Evolutionary conservation across 169 alveolate species (phyloP), one percentile per base, ranked within the genome.

Genomic region (Cryptosporidium xiaoi): DNA sequence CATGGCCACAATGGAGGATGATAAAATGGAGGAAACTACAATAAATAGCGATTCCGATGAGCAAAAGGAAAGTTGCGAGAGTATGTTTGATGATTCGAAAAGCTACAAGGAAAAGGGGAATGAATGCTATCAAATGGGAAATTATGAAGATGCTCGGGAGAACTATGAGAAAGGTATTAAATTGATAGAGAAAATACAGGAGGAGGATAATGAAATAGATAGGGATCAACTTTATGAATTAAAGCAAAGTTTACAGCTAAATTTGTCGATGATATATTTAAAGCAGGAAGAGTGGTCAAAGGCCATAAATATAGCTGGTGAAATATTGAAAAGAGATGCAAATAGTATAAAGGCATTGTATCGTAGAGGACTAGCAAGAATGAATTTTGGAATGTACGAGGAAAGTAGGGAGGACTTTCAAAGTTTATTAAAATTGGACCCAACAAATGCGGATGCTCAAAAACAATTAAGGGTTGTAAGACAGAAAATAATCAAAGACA

Each of bases 371-470:
- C 68, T 62, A 46, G 91, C 83, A 24, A 66, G 93, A 48, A 65
- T 82, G 24, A 83, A 71, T 13, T 90, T 90, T 18, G 91, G 91
- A 20, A 67, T 90, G 56, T 90, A 90, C 15, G 91, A 84, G 46
- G 93, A 90, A 51, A 84, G 90, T 18, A 56, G 77, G 10, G 91
- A 90, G 66, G 91, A 90, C 31, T 90, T 90, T 65, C 65, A 60
- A 24, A 62, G 3, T 15, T 51, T 77, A 18, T 60, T 90, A 36
- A 84, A 90, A 53, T 33, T 82, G 3, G 90, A 90, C 36, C 93
- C 93, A 27, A 90, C 65, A 0, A 90, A 83, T 90, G 53, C 62
- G 13, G 93, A 83, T 33, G 93, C 93, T 48, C 85, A 83, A 33
- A 83, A 66, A 51, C 82, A 85, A 34, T 65, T 90, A 55, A 83